Base-by-base conservation (phyloP, 2,329 filamentous ascomycete species). In the Trichoderma arundinaceum region DNA sequence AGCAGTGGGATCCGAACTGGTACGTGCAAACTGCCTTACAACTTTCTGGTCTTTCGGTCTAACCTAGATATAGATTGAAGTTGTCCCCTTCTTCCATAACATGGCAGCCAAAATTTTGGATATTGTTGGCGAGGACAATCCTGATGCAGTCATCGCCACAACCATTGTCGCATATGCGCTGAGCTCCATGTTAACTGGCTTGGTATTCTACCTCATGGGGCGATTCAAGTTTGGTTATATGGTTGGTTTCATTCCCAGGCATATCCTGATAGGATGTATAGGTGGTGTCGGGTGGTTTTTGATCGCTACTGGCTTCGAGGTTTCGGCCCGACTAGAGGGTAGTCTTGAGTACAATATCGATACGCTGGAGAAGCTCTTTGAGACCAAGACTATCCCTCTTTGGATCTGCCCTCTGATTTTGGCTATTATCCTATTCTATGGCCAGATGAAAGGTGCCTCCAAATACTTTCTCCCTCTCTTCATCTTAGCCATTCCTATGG, bases 71-170 rank as follows among this genome's bases (percentile, higher is more conserved):
- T 68, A 90, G 87, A 99, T 98, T 70, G 95, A 99, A 79, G 94
- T 98, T 1, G 94, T 99, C 0, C 95, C 94, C 0, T 99, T 99
- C 80, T 98, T 99, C 76, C 95, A 99, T 79, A 96, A 94, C 73
- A 99, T 99, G 94, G 94, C 95, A 0, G 88, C 90, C 69, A 94
- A 90, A 35, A 97, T 98, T 74, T 88, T 95, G 70, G 82, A 83
- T 13, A 83, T 86, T 49, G 89, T 99, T 69, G 92, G 94, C 15
- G 87, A 90, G 68, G 88, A 94, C 19, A 88, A 95, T 32, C 88
- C 91, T 1, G 89, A 95, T 71, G 91, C 92, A 3, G 90, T 99
- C 53, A 90, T 97, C 69, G 94, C 95, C 35, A 99, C 95, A 0
- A 97, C 94, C 2, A 97, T 99, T 72, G 88, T 94, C 1, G 88